These are phyloP conservation scores for Ploettnerulaceae sp. DNA, from an alignment of 2,329 filamentous ascomycete species.

Conservation along the genomic window DNA sequence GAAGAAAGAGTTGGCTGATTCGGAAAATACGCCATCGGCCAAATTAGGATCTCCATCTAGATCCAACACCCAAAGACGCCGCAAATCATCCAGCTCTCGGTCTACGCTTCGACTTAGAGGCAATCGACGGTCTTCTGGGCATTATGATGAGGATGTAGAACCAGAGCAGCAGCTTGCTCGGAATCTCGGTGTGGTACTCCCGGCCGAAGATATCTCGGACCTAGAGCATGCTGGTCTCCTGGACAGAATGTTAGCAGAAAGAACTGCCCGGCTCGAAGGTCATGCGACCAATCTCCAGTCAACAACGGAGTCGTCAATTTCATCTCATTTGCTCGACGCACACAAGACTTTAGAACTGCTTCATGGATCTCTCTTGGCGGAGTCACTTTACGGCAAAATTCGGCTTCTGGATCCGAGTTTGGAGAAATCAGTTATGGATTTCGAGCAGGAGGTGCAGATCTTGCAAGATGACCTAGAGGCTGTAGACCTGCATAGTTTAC, in stretches of 20 bases:
- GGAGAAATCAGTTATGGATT: conserved; percentile 42
- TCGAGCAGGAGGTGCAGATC: conserved; percentile 36
- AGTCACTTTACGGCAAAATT: conserved; percentile 46
- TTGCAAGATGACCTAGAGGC: conserved; percentile 36
- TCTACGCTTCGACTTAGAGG: conserved; percentile 29
- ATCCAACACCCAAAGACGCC: conserved; percentile 18
- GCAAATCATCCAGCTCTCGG: conserved; percentile 19
- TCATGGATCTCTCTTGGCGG: conserved; percentile 48
- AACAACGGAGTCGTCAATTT: conserved; percentile 43
- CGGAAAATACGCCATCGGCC: conserved; percentile 1
- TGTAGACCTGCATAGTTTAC: conserved; percentile 35
- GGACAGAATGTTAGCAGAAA: conserved; percentile 34
- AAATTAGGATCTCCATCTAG: conserved; percentile 17
- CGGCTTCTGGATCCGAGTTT: conserved; percentile 50
- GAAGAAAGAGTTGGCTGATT: conserved; percentile 38
- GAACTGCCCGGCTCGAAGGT: conserved; percentile 40
- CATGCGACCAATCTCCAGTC: conserved; percentile 45
- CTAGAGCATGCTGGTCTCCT: conserved; percentile 26
- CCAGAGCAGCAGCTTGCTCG: conserved; percentile 42
- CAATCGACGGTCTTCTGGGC: conserved; percentile 30
- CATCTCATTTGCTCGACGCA: conserved; percentile 43
- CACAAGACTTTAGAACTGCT: conserved; percentile 45
- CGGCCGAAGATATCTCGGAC: conserved; percentile 33
- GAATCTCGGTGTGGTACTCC: conserved; percentile 42
- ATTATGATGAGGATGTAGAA: conserved; percentile 38